Evolutionary conservation across 2,329 filamentous ascomycete species (phyloP), one percentile per base, ranked within the genome.

Genomic region (Pestalotiopsis fici): DNA sequence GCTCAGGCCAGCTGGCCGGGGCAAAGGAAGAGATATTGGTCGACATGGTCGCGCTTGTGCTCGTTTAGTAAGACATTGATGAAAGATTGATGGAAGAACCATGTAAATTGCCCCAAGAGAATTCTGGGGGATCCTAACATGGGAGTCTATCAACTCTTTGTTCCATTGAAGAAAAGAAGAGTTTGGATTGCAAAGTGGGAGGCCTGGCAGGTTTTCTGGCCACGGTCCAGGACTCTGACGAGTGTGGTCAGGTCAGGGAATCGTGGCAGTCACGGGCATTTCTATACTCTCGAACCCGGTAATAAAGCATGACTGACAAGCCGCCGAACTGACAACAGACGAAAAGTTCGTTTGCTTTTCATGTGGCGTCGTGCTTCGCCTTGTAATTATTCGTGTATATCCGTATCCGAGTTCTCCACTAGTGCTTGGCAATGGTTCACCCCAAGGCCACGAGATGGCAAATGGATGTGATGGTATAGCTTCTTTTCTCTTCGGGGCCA

Each of bases 1-100:
- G 71, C 55, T 68, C 56, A 62, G 77, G 76, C 76, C 76, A 78
- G 69, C 67, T 69, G 61, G 68, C 66, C 28, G 74, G 57, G 50
- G 73, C 69, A 57, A 70, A 69, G 9, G 65, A 60, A 7, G 73
- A 69, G 47, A 70, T 71, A 2, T 37, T 37, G 18, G 66, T 66
- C 66, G 61, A 71, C 71, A 74, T 74, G 54, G 67, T 69, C 35
- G 43, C 43, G 39, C 50, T 57, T 50, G 35, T 25, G 28, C 31
- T 2, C 13, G 4, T 25, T 50, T 15, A 63, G 21, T n/a, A 28
- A 15, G 21, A 28, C 60, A 63, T 47, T 47, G 35, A 37, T 23
- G 23, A 15, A 18, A 37, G n/a, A n/a, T 15, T 23, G 21, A 59
- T 15, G 3, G 4, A 15, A 31, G 27, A 11, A 21, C 4, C 18